Base-by-base conservation (phyloP, 306 rosid species). In the Echinosophora koreensis region DNA sequence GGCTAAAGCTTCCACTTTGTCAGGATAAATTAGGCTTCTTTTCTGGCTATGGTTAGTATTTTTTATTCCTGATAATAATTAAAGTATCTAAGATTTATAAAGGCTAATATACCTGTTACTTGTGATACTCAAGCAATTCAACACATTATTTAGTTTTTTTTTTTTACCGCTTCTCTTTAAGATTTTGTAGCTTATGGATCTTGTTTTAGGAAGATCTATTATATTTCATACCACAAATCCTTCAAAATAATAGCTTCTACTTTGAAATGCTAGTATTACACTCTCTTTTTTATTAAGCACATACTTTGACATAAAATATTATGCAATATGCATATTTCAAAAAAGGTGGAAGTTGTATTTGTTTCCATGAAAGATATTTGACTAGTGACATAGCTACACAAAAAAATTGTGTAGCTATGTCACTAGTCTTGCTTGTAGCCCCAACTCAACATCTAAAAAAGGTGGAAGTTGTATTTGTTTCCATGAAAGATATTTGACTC, bases 171-270 rank as follows among this genome's bases (percentile, higher is more conserved):
- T 63, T 63, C 3, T 13, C 57, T 73, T 49, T 14, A 18, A 5
- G 50, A 67, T 32, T 74, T 66, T 59, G 37, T 67, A 12, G 55
- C 67, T 68, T 67, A 38, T 12, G 51, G 58, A 28, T 76, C 58
- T 28, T 51, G 42, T 32, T 52, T 61, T 18, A 39, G 7, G 55
- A 68, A 59, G 51, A 50, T 57, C 12, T 9, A 28, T 56, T 42
- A 6, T 12, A 59, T 17, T 57, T 42, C 17, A 13, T 13, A 7
- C 17, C 17, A 61, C 38, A 47, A n/a, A 39, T 55, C 27, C 58
- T 79, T 71, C 51, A 52, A 51, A 71, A 39, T 47, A 62, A 38
- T 18, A 70, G 58, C 81, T 41, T 63, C 41, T 17, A 51, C 74
- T 57, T 44, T 73, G 30, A 55, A 47, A n/a, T 70, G 57, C 27